Evolutionary conservation across 257 asterid genomes (phyloP).

Genomic region (Henckelia pumila): DNA sequence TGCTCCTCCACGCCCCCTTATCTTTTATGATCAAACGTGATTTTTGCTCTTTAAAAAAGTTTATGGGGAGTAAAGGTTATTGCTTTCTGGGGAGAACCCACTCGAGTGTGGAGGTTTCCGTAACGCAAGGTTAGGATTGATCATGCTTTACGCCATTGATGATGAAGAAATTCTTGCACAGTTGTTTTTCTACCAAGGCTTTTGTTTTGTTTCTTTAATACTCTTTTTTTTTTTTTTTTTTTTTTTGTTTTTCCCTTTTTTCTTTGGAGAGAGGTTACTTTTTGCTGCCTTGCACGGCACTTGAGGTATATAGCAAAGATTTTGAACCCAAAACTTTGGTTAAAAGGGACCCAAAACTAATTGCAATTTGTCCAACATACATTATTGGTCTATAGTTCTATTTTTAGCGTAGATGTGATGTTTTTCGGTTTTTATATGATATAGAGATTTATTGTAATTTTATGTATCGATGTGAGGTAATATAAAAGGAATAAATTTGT

Average conservation of each 20-base stretch:
- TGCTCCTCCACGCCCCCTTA: background rate
- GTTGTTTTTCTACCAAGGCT: background rate
- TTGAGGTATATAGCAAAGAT: conserved; percentile 21
- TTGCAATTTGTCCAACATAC: background rate
- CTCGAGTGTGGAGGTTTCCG: conserved; percentile 38
- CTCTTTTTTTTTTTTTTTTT: conserved; percentile 19
- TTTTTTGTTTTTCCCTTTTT: no score
- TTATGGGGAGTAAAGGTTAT: conserved; percentile 6
- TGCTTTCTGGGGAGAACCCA: conserved; percentile 22
- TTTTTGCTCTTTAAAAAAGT: background rate
- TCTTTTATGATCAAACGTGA: conserved; percentile 12
- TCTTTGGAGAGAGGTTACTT: background rate
- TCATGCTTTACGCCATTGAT: conserved; percentile 62
- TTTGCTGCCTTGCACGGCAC: conserved; percentile 54
- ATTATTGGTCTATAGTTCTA: background rate
- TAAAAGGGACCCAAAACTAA: background rate
- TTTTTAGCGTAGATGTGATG: no score
- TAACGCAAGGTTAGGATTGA: conserved; percentile 47
- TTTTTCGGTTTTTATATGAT: no score
- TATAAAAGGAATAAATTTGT: no score
- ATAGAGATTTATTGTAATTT: no score
- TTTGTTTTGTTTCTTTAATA: background rate
- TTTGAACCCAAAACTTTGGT: background rate
- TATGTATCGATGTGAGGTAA: no score
- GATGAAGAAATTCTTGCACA: conserved; percentile 34